Conservation (phyloP, 352 stramenopile species). For the Globisporangium irregulare region DNA sequence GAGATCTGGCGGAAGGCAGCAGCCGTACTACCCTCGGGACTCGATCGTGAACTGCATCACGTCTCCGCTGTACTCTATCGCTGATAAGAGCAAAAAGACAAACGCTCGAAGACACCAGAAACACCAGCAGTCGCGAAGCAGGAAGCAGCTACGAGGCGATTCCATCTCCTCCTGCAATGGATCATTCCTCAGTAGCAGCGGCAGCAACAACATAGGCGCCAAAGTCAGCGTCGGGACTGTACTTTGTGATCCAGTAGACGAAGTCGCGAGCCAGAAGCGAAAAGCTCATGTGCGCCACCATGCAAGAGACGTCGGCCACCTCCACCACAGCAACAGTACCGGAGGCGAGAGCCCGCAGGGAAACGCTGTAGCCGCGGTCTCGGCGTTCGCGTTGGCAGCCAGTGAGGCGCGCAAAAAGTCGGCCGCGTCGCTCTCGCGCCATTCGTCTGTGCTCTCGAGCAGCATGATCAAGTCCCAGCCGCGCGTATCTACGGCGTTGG, state of each 20-base stretch:
- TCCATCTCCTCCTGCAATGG: neutral
- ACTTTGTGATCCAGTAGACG: conserved; percentile 9
- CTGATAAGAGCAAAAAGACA: neutral
- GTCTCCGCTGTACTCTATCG: neutral
- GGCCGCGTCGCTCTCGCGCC: conserved; percentile 44
- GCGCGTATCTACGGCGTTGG: neutral
- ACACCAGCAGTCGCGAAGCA: neutral
- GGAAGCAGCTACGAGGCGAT: neutral
- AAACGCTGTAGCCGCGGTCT: conserved; percentile 42
- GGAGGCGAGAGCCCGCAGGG: conserved; percentile 12
- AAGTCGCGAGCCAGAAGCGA: neutral
- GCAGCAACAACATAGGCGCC: neutral
- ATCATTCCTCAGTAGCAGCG: neutral
- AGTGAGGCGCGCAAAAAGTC: conserved; percentile 53
- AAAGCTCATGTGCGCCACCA: neutral
- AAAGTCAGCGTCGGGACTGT: conserved; percentile 19
- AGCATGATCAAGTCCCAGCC: conserved; percentile 10
- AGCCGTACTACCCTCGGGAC: conserved; percentile 16
- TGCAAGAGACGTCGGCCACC: neutral
- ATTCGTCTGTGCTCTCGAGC: conserved; percentile 31
- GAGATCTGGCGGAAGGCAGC: neutral
- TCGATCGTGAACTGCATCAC: conserved; percentile 20
- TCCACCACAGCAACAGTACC: neutral
- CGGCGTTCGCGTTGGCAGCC: conserved; percentile 46
- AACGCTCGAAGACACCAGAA: conserved; percentile 1